phyloP scores from a whole-genome alignment of 2,329 filamentous ascomycete genomes.

The Alternaria angustiovoidea region DNA sequence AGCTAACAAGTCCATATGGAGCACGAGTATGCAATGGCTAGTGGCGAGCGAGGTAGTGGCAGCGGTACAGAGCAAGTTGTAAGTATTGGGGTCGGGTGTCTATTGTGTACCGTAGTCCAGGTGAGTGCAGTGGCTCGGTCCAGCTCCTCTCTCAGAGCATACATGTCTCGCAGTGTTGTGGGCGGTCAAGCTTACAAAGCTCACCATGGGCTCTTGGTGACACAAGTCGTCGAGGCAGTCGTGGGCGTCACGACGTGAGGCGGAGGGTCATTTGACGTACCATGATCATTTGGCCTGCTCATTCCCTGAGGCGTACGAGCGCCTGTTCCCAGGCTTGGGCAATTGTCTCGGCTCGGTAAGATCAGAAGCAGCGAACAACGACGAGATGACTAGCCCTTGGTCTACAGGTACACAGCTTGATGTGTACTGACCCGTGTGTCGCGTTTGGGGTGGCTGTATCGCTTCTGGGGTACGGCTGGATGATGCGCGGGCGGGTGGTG shows the following conservation, averaged over 20 bases:
- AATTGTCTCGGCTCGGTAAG: conserved; percentile 25
- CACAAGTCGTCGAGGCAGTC: conserved; percentile 4
- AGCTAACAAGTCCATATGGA: conserved; percentile 36
- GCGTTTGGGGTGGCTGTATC: conserved; percentile 12
- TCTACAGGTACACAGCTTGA: conserved; percentile 15
- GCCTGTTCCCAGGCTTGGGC: conserved; percentile 36
- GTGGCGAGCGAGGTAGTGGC: neutral
- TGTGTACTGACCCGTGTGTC: conserved; percentile 13
- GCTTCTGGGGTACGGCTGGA: conserved; percentile 12
- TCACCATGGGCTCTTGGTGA: neutral
- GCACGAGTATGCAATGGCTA: neutral
- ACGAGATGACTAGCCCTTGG: conserved; percentile 11
- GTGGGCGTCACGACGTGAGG: conserved; percentile 3
- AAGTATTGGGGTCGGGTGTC: neutral
- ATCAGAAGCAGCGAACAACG: conserved; percentile 18
- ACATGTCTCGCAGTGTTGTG: neutral
- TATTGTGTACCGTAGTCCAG: conserved; percentile 2
- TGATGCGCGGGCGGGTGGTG: conserved; percentile 22
- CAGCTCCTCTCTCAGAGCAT: conserved; percentile 7
- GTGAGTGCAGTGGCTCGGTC: neutral
- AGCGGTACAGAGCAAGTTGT: neutral
- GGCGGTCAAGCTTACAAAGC: conserved; percentile 13
- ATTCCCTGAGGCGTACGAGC: conserved; percentile 46
- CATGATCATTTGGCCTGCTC: conserved; percentile 53
- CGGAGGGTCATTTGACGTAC: conserved; percentile 37